Evolutionary conservation across 2,329 filamentous ascomycete genomes (phyloP).

Genomic region (Exophiala dermatitidis): DNA sequence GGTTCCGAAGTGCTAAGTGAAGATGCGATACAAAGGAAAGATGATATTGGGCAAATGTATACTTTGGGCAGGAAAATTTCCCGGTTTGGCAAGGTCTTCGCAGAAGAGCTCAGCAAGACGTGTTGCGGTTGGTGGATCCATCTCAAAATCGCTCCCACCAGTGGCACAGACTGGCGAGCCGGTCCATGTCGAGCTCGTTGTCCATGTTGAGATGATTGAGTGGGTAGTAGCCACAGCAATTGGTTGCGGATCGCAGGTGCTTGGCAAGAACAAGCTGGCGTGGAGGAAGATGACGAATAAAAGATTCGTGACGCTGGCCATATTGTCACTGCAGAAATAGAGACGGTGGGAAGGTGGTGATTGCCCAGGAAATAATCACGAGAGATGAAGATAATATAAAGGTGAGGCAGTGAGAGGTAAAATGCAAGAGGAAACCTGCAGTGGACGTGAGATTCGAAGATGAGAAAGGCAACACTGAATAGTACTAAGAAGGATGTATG

Average conservation of each 20-base stretch:
- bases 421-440: too few species aligned
- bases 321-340: neutral
- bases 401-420: too few species aligned
- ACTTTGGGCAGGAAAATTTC: conserved; percentile 1
- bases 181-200: neutral
- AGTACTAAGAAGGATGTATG: too few species aligned
- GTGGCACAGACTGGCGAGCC: conserved; percentile 4
- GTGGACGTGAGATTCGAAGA: too few species aligned
- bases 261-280: neutral
- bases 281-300: neutral
- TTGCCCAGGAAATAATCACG: neutral
- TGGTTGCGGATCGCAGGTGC: neutral
- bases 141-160: conserved; percentile 1
- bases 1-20: too few species aligned
- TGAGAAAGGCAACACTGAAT: too few species aligned
- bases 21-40: too few species aligned
- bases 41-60: neutral
- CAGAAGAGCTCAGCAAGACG: conserved; percentile 8
- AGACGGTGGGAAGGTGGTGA: neutral
- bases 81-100: neutral
- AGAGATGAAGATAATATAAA: neutral
- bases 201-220: neutral
- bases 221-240: neutral
- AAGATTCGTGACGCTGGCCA: neutral
- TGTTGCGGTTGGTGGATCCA: conserved; percentile 7